A percentile compares a stretch with the other conserved stretches of the same genome.
These are phyloP conservation scores for Chlorella sorokiniana DNA, from an alignment of 139 green algal species.

Conservation along the genomic window DNA sequence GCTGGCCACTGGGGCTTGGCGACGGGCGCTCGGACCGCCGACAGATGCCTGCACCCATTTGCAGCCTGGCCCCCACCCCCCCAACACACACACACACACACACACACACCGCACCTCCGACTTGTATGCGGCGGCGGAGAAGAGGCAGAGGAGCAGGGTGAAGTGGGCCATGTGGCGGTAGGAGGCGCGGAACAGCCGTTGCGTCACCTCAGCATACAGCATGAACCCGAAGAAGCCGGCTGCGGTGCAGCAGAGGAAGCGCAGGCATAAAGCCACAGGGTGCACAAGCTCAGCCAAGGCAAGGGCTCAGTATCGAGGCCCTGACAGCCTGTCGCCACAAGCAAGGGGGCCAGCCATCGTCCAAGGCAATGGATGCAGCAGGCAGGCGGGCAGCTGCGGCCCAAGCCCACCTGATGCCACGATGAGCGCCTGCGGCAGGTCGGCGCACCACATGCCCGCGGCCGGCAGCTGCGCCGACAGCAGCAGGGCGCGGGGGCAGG, in stretches of 20 bases:
- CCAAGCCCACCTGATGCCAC: constrained; percentile 28
- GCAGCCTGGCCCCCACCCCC: too few species aligned
- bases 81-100: too few species aligned
- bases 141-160: constrained; percentile 73
- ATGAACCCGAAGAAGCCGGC: constrained; percentile 80
- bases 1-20: too few species aligned
- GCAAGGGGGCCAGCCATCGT: too few species aligned
- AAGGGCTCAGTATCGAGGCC: too few species aligned
- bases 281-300: neutral
- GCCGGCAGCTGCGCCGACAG: constrained; percentile 13
- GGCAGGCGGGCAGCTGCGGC: too few species aligned
- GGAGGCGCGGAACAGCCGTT: constrained; percentile 36
- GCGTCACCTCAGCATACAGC: constrained; percentile 68
- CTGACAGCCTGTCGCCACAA: too few species aligned
- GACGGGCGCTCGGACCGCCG: too few species aligned
- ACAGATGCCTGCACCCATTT: too few species aligned
- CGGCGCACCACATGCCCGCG: constrained; percentile 21
- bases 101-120: too few species aligned
- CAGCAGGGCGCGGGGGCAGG: constrained; percentile 35
- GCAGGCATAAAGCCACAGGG: constrained; percentile 1
- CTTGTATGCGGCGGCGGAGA: constrained; percentile 67
- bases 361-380: too few species aligned
- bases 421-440: constrained; percentile 40
- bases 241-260: constrained; percentile 39
- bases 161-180: constrained; percentile 64